Percentiles rank a stretch among this genome's conserved stretches.
Conservation (phyloP, 305 asterid species). For the Rubia peregrina region DNA sequence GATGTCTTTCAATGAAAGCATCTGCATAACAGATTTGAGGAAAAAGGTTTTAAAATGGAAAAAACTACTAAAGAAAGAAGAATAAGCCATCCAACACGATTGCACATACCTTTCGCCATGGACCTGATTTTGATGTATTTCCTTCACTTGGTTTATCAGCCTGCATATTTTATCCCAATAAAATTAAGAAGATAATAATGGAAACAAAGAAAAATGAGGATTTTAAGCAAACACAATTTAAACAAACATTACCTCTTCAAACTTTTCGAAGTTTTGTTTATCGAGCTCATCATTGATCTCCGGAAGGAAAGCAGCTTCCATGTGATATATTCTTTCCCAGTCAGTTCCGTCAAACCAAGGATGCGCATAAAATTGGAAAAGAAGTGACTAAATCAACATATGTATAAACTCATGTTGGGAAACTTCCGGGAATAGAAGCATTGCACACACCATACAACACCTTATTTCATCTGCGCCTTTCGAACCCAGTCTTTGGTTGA, state of each 20-base stretch:
- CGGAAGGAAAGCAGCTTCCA: conserved; percentile 94
- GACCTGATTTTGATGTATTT: conserved; percentile 72
- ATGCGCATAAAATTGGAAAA: conserved; percentile 54
- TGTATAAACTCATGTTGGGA: conserved; percentile 25
- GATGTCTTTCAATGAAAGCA: conserved; percentile 94
- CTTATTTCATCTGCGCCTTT: conserved; percentile 90
- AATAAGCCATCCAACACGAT: conserved; percentile 7
- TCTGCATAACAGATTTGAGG: conserved; percentile 36
- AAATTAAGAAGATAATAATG: conserved; percentile 4
- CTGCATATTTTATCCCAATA: conserved; percentile 30
- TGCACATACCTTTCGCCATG: conserved; percentile 86
- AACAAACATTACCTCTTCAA: conserved; percentile 63
- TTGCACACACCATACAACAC: conserved; percentile 55
- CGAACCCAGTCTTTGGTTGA: conserved; percentile 82
- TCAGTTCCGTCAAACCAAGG: conserved; percentile 77
- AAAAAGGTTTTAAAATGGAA: conserved; percentile 18
- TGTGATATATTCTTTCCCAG: conserved; percentile 80
- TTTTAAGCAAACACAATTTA: not conserved
- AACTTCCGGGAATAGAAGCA: conserved; percentile 26
- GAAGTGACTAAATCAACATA: conserved; percentile 22
- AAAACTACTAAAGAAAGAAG: not conserved
- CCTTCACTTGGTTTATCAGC: conserved; percentile 49
- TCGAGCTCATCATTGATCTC: conserved; percentile 95
- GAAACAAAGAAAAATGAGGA: not conserved
- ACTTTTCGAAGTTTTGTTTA: conserved; percentile 93